A percentile compares a stretch with the other conserved stretches of the same genome.
Evolutionary conservation across 306 rosid genomes (phyloP).

Genomic region (Neltuma alba): DNA sequence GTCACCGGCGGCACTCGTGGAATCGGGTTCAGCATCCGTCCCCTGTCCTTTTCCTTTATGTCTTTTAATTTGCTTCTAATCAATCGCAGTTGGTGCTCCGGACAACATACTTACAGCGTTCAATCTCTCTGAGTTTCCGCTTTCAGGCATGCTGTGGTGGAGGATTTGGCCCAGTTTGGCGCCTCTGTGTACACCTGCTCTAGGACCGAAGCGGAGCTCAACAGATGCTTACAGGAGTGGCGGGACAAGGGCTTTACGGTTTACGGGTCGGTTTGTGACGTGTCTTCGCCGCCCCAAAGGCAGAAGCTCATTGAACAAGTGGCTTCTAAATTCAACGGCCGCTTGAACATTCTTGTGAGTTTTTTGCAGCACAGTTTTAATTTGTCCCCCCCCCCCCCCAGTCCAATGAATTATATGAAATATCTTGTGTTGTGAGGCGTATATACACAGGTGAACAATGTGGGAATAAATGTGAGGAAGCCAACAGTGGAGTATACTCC

Average conservation of each 20-base stretch:
- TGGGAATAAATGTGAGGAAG: conserved; percentile 80
- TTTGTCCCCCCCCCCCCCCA: too few relatives aligned
- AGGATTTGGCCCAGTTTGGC: conserved; percentile 81
- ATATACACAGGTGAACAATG: conserved; percentile 75
- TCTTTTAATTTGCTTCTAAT: too few relatives aligned
- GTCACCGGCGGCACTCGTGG: background rate
- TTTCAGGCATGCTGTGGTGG: conserved; percentile 82
- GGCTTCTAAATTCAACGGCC: conserved; percentile 59
- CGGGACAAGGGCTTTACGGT: conserved; percentile 61
- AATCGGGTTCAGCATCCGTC: background rate
- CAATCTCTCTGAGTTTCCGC: too few relatives aligned
- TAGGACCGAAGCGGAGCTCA: conserved; percentile 68
- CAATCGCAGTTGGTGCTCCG: too few relatives aligned
- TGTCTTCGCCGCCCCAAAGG: conserved; percentile 58
- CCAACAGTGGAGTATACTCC: conserved; percentile 62
- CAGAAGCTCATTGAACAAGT: conserved; percentile 59
- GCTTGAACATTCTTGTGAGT: conserved; percentile 72
- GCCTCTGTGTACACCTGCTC: conserved; percentile 81
- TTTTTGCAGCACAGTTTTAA: too few relatives aligned
- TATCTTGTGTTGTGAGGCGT: conserved; percentile 21
- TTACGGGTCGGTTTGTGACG: conserved; percentile 76
- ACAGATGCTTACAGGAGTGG: conserved; percentile 69
- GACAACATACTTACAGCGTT: too few relatives aligned
- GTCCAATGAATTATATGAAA: background rate
- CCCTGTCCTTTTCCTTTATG: too few relatives aligned